Evolutionary conservation across 352 stramenopile species (phyloP), one percentile per base, ranked within the genome.

Genomic region (Phytophthora megakarya): DNA sequence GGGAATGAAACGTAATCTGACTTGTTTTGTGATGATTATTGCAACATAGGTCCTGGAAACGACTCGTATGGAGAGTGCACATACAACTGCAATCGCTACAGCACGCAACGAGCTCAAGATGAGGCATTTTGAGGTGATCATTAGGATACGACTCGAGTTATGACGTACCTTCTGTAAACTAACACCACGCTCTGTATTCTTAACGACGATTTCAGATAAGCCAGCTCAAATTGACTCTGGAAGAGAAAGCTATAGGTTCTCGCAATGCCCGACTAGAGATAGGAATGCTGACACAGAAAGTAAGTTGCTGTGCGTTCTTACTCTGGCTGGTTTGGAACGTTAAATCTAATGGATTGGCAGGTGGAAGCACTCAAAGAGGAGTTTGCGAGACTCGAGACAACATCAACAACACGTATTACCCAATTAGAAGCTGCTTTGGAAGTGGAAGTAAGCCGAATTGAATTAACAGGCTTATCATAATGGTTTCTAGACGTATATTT

Each of bases 221-320:
- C 39, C 85, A 93, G 32, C 45, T 93, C 8, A 80, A 82, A 30
- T 47, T 84, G 47, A 78, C 78, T 3, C 61, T 90, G 4, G 82
- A 90, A 59, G 85, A 93, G 37, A 80, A 84, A 22, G 61, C 56
- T 6, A 45, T 47, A 7, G 74, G 70, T 35, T 38, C 76, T 37
- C 69, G 80, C 6, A 72, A 65, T 46, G 72, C 67, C 0, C 57
- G 59, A 1, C 58, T 84, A 4, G 71, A 92, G 39, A 56, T 85
- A 10, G 85, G 90, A 22, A 90, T 93, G 82, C 78, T 92, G 6
- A 68, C 73, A 7, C 79, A 86, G 54, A 93, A 93, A 65, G 85
- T 90, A 53, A 19, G 35, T 53, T 22, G 23, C 30, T 9, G 5
- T 26, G 23, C 12, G 11, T 37, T 18, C 12, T 25, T 51, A 10